Base-by-base conservation (phyloP, 192 early-diverging fungal genomes). In the Gamsiella multidivaricata region DNA sequence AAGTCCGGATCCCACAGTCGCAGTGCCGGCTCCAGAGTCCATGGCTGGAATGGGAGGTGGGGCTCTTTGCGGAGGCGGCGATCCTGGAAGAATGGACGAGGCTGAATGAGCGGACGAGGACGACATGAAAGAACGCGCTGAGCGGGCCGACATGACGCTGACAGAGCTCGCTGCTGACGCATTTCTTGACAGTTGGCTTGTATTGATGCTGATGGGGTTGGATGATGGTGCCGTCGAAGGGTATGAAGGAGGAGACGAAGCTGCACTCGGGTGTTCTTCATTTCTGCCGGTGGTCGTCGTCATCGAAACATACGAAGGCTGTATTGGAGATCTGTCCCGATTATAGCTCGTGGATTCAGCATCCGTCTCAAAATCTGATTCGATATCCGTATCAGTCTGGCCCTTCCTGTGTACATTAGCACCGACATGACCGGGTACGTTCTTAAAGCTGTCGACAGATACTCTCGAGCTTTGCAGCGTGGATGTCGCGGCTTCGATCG, bases 391-490 rank as follows among this genome's bases (percentile, higher is more conserved):
- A 14, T 78, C 65, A 11, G 10, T 12, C 41, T 37, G 26, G 15
- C 32, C 65, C 12, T 39, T 29, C 17, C 37, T 15, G 3, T 28
- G 54, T 3, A 33, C 3, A 5, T 26, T 25, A 14, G 33, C 11
- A 52, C 37, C 39, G 5, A 39, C 4, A 18, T 62, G n/a, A 12
- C 74, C 74, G 28, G 74, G 74, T 1, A 78, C 74, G 31, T 68
- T 78, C 39, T 54, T 69, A 54, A 78, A 78, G 20, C 74, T 78
- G 6, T 61, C 74, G 14, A 78, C 60, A 1, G 74, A 78, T 3
- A 78, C 65, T 28, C 74, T 66, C 20, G 74, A 62, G 41, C 61
- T 78, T 10, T 54, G 61, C 36, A 78, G 39, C 0, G 59, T 63
- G 31, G 74, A 55, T 10, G 66, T 78, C 8, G 74, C 25, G 34